Evolutionary conservation across 768 basidiomycete genomes (phyloP).

Genomic region (Russula compacta): DNA sequence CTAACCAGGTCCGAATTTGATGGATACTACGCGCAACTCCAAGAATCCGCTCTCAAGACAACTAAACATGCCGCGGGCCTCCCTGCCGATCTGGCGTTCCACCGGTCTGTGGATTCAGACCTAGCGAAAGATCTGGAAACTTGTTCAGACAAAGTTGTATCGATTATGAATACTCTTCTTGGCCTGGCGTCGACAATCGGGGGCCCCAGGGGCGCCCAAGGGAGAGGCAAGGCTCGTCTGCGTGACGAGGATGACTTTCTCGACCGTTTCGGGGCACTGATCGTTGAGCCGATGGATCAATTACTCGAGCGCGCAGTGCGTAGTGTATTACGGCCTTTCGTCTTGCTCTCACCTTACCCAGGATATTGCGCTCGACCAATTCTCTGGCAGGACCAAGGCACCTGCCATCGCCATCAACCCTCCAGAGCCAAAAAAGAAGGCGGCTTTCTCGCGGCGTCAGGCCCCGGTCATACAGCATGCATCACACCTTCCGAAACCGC

Average conservation of each 20-base stretch:
- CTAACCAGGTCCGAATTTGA: slow-evolving; percentile 31
- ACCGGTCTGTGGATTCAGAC: slow-evolving; percentile 71
- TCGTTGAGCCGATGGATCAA: slow-evolving; percentile 81
- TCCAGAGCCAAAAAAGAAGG: slow-evolving; percentile 26
- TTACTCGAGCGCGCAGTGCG: slow-evolving; percentile 77
- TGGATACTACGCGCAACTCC: slow-evolving; percentile 47
- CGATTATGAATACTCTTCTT: slow-evolving; percentile 57
- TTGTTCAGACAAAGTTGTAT: slow-evolving; percentile 57
- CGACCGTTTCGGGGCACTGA: slow-evolving; percentile 67
- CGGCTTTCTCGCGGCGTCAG: slow-evolving; percentile 34
- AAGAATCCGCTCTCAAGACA: slow-evolving; percentile 50
- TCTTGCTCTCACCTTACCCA: slow-evolving; percentile 26
- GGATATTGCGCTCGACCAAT: slow-evolving; percentile 80
- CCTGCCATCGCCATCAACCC: slow-evolving; percentile 54
- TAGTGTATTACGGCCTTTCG: neutral
- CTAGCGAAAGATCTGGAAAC: slow-evolving; percentile 65
- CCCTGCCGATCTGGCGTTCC: slow-evolving; percentile 76
- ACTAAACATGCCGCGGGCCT: slow-evolving; percentile 54
- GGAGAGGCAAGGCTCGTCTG: slow-evolving; percentile 49
- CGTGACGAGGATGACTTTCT: slow-evolving; percentile 71
- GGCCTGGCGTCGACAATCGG: slow-evolving; percentile 39
- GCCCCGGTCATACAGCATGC: slow-evolving; percentile 67
- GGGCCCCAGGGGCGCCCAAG: slow-evolving; percentile 26
- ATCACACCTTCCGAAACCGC: slow-evolving; percentile 71
- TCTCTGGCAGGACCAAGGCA: slow-evolving; percentile 58